phyloP scores from a whole-genome alignment of 176 grass and related monocot species.

The Ampelocalamus luodianensis region DNA sequence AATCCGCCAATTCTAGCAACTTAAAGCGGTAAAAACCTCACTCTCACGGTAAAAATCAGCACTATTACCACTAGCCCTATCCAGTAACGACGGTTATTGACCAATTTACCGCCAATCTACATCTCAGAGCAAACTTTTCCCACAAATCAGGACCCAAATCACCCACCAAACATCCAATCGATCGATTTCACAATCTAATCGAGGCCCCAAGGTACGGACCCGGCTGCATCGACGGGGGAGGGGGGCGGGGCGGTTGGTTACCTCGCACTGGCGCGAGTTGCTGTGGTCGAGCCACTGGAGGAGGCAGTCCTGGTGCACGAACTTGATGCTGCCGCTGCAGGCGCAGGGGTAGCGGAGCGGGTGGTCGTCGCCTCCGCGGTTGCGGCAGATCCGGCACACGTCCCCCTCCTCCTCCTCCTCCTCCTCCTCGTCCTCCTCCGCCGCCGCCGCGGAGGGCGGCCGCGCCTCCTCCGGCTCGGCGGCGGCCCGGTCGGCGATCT shows the following conservation, averaged over 20 bases:
- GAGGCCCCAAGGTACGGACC: conserved; percentile 13
- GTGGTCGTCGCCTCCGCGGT: conserved; percentile 82
- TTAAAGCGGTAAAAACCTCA: neutral
- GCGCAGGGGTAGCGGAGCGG: conserved; percentile 96
- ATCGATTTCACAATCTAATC: conserved; percentile 15
- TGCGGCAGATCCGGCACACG: conserved; percentile 99
- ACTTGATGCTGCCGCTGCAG: conserved; percentile 99
- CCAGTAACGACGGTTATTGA: neutral
- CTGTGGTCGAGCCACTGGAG: conserved; percentile 99
- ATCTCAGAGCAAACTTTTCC: neutral
- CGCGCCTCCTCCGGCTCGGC: conserved; percentile 41
- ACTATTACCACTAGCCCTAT: neutral
- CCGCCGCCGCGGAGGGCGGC: conserved; percentile 24
- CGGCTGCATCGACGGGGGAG: neutral
- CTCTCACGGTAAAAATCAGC: neutral
- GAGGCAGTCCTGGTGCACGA: conserved; percentile 99
- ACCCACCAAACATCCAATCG: neutral
- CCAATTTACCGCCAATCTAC: neutral
- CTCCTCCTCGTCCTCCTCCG: conserved; percentile 34
- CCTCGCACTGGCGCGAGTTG: conserved; percentile 99
- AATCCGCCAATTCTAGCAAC: neutral
- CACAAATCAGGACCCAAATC: neutral
- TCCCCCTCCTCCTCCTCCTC: conserved; percentile 75
- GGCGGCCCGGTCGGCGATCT: conserved; percentile 41
- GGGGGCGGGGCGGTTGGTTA: neutral